These are phyloP conservation scores for Debaryomyces hansenii DNA, from an alignment of 805 yeast genomes.

Conservation along the genomic window DNA sequence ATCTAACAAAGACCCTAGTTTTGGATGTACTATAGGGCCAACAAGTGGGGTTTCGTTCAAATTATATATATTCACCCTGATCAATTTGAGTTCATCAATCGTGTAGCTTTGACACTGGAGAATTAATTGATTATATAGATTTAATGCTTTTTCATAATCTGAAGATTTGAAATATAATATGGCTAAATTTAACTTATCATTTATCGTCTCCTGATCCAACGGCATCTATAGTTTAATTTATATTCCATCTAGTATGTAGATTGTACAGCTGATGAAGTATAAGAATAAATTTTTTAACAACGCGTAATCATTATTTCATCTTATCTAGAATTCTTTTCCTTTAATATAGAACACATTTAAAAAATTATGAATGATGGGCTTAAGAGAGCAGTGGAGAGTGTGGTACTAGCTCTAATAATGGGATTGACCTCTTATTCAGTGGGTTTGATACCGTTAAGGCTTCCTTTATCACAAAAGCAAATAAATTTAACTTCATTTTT, in stretches of 20 bases:
- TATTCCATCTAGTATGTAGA: too few relatives aligned
- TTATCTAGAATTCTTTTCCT: too few relatives aligned
- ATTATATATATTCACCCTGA: slow-evolving; percentile 18
- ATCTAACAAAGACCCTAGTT: slow-evolving; percentile 37
- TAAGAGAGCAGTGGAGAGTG: not conserved
- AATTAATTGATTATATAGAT: slow-evolving; percentile 25
- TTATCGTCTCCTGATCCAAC: slow-evolving; percentile 21
- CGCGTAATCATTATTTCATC: not conserved
- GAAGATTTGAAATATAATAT: slow-evolving; percentile 30
- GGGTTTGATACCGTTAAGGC: slow-evolving; percentile 17
- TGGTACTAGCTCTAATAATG: slow-evolving; percentile 13
- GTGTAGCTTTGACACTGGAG: slow-evolving; percentile 15
- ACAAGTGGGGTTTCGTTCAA: slow-evolving; percentile 25
- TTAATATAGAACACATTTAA: too few relatives aligned
- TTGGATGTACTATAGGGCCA: slow-evolving; percentile 36
- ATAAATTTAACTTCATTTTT: slow-evolving; percentile 46
- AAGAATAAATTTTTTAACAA: not conserved
- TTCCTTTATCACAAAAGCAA: slow-evolving; percentile 6
- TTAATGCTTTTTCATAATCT: slow-evolving; percentile 28
- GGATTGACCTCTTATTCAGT: slow-evolving; percentile 16
- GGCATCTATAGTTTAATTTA: not conserved
- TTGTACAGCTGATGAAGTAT: too few relatives aligned
- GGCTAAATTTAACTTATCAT: slow-evolving; percentile 29
- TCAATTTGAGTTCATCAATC: slow-evolving; percentile 10
- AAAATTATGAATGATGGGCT: slow-evolving; percentile 2